Conservation (phyloP, 169 alveolate species). For the Eimeria falciformis region DNA sequence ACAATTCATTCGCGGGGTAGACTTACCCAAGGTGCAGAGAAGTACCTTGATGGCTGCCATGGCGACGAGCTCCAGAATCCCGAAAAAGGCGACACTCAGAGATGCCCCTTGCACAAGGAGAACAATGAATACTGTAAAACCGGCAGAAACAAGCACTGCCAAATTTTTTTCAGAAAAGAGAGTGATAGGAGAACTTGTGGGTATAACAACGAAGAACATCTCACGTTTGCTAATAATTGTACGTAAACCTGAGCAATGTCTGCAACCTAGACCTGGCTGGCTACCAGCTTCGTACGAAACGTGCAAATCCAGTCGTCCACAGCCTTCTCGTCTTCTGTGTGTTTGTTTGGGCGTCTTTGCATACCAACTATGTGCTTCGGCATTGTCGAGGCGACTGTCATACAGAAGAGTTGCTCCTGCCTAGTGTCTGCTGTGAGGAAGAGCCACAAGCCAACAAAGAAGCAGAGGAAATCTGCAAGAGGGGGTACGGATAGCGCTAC, state of each 20-base stretch:
- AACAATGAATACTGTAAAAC: slow-evolving; percentile 1
- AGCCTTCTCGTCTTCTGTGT: no score
- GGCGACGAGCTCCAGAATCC: slow-evolving; percentile 27
- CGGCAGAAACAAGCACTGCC: neutral
- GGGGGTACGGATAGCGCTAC: slow-evolving; percentile 54
- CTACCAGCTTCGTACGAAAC: no score
- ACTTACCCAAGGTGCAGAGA: slow-evolving; percentile 60
- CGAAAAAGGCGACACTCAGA: slow-evolving; percentile 57
- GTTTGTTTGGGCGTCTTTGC: neutral
- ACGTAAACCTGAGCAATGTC: no score
- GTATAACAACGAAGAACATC: no score
- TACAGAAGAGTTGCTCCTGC: slow-evolving; percentile 67
- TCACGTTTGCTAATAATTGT: no score
- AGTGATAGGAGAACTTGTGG: neutral
- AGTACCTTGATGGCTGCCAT: slow-evolving; percentile 60
- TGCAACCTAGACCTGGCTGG: no score
- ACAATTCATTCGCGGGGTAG: neutral
- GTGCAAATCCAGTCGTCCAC: no score
- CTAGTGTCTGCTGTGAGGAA: slow-evolving; percentile 40
- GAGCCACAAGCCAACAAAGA: slow-evolving; percentile 51
- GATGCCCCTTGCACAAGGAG: slow-evolving; percentile 26
- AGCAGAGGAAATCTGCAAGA: slow-evolving; percentile 41
- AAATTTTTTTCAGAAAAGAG: neutral
- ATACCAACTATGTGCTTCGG: slow-evolving; percentile 60
- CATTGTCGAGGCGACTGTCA: slow-evolving; percentile 66